Evolutionary conservation across 768 basidiomycete species (phyloP).

Genomic region (Leccinum pellstonianum): DNA sequence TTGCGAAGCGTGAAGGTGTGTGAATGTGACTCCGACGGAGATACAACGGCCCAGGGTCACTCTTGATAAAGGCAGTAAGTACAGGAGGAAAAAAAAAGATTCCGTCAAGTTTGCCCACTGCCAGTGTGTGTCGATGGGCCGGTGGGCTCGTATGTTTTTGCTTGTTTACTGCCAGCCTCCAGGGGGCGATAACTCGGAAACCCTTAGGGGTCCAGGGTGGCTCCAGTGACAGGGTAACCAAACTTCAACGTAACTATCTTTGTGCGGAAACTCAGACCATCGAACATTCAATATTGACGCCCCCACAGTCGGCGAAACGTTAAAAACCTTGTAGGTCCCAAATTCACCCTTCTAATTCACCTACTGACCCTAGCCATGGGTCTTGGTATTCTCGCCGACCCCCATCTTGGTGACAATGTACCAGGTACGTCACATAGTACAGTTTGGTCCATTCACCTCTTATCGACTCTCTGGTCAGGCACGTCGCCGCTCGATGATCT

Average conservation of each 20-base stretch:
- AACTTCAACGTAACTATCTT: neutral
- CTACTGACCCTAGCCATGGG: neutral
- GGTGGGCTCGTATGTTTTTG: neutral
- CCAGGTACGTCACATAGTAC: neutral
- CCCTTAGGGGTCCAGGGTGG: too few species aligned
- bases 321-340: neutral
- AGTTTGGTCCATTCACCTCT: neutral
- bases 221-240: neutral
- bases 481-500: neutral
- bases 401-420: neutral
- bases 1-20: neutral
- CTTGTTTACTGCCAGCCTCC: neutral
- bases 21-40: too few species aligned
- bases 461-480: neutral
- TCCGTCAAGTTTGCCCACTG: too few species aligned
- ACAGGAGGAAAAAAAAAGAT: too few species aligned
- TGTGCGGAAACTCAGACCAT: neutral
- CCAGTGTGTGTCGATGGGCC: too few species aligned
- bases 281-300: neutral
- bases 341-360: neutral
- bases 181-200: too few species aligned
- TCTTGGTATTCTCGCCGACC: slow-evolving; percentile 1
- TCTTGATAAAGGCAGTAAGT: too few species aligned
- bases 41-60: too few species aligned
- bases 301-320: neutral